These are phyloP conservation scores for Chalciporus piperatus DNA, from an alignment of 768 basidiomycete genomes.

Conservation along the genomic window DNA sequence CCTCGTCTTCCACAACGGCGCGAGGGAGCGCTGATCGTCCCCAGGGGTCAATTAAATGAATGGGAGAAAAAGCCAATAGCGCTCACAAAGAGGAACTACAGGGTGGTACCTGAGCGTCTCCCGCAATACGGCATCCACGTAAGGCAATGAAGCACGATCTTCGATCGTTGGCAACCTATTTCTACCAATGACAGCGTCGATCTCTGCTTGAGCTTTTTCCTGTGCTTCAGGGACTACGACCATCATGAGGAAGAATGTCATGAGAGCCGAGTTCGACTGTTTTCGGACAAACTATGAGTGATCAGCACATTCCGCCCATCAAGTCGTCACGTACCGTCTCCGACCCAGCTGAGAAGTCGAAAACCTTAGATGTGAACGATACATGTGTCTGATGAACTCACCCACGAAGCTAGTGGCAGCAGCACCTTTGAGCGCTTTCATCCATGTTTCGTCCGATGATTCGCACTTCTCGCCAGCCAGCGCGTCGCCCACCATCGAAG, in stretches of 20 bases:
- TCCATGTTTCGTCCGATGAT: not conserved
- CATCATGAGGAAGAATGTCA: conserved; percentile 21
- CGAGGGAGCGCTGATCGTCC: conserved; percentile 27
- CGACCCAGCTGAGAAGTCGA: conserved; percentile 11
- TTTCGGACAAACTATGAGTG: not conserved
- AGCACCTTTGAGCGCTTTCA: conserved; percentile 17
- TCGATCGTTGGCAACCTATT: conserved; percentile 12
- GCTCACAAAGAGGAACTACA: conserved; percentile 16
- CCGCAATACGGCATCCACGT: conserved; percentile 19
- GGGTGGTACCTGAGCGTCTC: conserved; percentile 18
- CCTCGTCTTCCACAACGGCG: conserved; percentile 34
- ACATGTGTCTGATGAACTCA: not conserved
- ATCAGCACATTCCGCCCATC: not conserved
- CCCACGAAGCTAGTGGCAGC: conserved; percentile 24
- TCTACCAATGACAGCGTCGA: conserved; percentile 15
- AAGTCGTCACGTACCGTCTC: conserved; percentile 15
- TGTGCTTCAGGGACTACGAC: conserved; percentile 11
- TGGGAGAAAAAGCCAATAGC: not conserved
- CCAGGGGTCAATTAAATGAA: not conserved
- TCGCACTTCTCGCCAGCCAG: conserved; percentile 11
- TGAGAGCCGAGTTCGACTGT: conserved; percentile 26
- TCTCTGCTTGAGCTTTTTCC: conserved; percentile 22
- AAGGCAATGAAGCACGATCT: conserved; percentile 19
- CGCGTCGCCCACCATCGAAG: conserved; percentile 21
- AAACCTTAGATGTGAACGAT: not conserved